phyloP scores from a whole-genome alignment of 176 grass and related monocot species.

The Eremochloa ophiuroides region DNA sequence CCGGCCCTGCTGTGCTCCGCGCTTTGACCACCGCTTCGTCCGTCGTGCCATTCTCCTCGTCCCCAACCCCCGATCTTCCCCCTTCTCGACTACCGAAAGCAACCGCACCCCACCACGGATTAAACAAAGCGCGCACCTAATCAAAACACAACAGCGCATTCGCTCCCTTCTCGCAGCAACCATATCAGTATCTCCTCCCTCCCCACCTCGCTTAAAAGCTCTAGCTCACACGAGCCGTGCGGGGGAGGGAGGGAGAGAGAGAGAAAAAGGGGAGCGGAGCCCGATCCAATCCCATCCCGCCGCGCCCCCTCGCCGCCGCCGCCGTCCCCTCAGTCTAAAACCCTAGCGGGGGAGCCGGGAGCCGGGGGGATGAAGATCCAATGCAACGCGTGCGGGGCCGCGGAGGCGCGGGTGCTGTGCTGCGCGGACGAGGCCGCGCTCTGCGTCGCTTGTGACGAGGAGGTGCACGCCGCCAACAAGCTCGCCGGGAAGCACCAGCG shows the following conservation, averaged over 20 bases:
- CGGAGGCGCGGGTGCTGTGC: conserved; percentile 76
- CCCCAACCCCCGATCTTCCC: background rate
- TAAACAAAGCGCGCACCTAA: conserved; percentile 6
- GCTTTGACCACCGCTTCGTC: conserved; percentile 10
- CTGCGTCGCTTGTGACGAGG: conserved; percentile 72
- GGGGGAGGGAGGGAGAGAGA: background rate
- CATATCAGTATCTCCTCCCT: too few relatives aligned
- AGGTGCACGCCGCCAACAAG: conserved; percentile 82
- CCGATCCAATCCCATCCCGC: background rate
- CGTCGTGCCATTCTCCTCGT: background rate
- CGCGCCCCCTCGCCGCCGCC: background rate
- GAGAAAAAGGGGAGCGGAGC: background rate
- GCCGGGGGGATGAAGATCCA: conserved; percentile 70
- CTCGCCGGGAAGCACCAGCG: conserved; percentile 86
- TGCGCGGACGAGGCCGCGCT: conserved; percentile 93
- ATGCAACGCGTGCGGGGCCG: conserved; percentile 73
- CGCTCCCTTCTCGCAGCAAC: background rate
- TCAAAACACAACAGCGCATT: background rate
- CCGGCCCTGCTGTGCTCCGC: background rate
- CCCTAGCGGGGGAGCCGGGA: background rate
- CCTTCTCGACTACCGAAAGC: conserved; percentile 5
- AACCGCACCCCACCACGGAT: background rate
- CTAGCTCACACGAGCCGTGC: background rate
- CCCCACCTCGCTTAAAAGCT: background rate
- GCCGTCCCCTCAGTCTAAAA: background rate